Evolutionary conservation across 176 grass and related monocot species (phyloP), one percentile per base, ranked within the genome.

Genomic region (Carex scoparia): DNA sequence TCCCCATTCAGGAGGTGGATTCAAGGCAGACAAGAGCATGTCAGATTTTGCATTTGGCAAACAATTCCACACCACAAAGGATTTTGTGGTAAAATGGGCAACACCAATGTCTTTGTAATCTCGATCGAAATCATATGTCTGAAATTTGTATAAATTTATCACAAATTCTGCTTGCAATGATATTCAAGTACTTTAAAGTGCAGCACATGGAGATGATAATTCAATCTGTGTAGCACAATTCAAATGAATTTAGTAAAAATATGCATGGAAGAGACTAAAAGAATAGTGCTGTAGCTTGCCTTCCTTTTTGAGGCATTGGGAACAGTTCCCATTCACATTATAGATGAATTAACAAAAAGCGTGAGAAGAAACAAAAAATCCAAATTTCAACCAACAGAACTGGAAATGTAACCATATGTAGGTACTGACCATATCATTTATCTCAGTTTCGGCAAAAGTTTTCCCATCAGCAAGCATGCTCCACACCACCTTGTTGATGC

Each of bases 391-490:
- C 23, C 23, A 23, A 23, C 23, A 23, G 23, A 23, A 23, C 0
- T 23, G 23, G 23, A 85, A 85, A 71, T 69, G 61, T 28, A 84
- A 84, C 46, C 44, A 65, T 65, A 33, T 32, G 10, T 33, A 53
- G 33, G 8, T 42, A 88, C 85, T 33, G 37, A 99, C 96, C 96
- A 99, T 99, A 65, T 95, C 93, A 85, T 84, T 94, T 69, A 99
- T 99, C 88, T 99, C 96, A 63, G 96, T 94, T 95, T 99, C 96
- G 64, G 96, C 96, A 88, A 99, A 99, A 79, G 93, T 92, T 87
- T 95, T 99, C 54, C 93, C 96, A 95, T 99, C 96, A 73, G 96
- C 88, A 19, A 99, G 91, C 96, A 99, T 99, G 86, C 91, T 99
- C 96, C 96, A 99, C 35, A 99, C 91, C 59, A 99, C 93, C 86